Base-by-base conservation (phyloP, 2,329 filamentous ascomycete genomes). In the Gnomoniopsis smithogilvyi region DNA sequence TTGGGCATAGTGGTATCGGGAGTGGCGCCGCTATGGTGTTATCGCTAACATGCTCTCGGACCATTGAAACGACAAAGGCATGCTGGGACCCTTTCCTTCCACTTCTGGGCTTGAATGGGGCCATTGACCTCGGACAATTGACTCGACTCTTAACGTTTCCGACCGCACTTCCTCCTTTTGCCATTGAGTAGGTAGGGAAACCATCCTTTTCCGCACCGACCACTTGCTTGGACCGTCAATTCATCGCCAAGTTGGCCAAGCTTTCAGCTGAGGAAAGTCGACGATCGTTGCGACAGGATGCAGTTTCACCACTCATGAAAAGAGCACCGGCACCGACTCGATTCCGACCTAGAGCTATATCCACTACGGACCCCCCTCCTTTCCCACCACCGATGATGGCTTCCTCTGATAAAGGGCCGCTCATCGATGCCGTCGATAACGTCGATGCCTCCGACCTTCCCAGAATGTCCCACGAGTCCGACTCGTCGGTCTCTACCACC, bases 401-500 rank as follows among this genome's bases (percentile, higher is more conserved):
- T 15, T 57, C 60, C 21, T 43, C 58, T 36, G 59, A 59, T 24
- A 53, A 61, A 36, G 56, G 22, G 19, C 51, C 50, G 45, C 61
- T 45, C 53, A 58, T 51, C 43, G 58, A 53, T n/a, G 43, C 47
- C 22, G 49, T 46, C 6, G 43, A 45, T 10, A 50, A n/a, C 48
- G 17, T 49, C 54, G 54, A 51, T 38, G 54, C 49, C 17, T 30
- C 41, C 33, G 59, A 56, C 30, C 41, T 6, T 36, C 49, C 67
- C 56, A 76, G 76, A 63, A 71, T 71, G 61, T 85, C 83, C 56
- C 74, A 74, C 67, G 82, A 81, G 62, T 91, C 90, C 3, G 72
- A 84, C 49, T 91, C 89, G n/a, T 89, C 88, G 45, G 87, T 86
- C n/a, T 95, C 91, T 36, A 94, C 91, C 12, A 92, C 89, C 3